A percentile compares a stretch with the other conserved stretches of the same genome.
These are phyloP conservation scores for Fusarium kyushuense DNA, from an alignment of 2,329 filamentous ascomycete genomes.

Conservation along the genomic window DNA sequence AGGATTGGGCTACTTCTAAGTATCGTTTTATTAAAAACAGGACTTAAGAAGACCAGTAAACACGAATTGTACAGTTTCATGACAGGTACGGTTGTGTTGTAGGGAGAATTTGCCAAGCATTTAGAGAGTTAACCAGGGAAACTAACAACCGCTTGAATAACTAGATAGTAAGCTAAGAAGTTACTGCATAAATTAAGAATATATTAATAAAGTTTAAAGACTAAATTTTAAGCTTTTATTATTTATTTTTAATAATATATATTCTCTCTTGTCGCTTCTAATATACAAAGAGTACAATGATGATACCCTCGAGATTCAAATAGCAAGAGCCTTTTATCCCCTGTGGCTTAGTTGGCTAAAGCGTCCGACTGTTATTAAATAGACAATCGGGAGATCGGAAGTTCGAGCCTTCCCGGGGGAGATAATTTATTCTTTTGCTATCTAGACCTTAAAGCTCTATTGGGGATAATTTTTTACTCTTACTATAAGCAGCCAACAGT, in stretches of 20 bases:
- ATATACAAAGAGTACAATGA: background rate
- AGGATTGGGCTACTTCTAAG: too few species aligned
- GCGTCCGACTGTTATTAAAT: conserved; percentile 43
- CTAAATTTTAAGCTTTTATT: too few species aligned
- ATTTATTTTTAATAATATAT: background rate
- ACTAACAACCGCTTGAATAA: background rate
- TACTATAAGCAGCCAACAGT: background rate
- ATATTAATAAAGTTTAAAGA: background rate
- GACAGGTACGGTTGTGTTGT: background rate
- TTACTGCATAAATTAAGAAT: background rate
- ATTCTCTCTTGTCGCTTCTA: background rate
- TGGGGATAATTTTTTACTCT: background rate
- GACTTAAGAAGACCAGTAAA: background rate
- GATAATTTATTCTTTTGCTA: background rate
- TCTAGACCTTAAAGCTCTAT: background rate
- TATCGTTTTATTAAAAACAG: background rate
- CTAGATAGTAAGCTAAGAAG: background rate
- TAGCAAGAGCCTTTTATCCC: background rate
- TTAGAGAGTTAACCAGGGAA: background rate
- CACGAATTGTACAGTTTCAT: background rate
- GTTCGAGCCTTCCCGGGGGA: conserved; percentile 50
- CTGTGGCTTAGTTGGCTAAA: conserved; percentile 16
- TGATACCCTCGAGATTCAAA: rapidly evolving
- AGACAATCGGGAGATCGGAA: conserved; percentile 50
- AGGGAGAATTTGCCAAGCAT: background rate